Evolutionary conservation across 352 stramenopile species (phyloP), one percentile per base, ranked within the genome.

Genomic region (Globisporangium barbulae): DNA sequence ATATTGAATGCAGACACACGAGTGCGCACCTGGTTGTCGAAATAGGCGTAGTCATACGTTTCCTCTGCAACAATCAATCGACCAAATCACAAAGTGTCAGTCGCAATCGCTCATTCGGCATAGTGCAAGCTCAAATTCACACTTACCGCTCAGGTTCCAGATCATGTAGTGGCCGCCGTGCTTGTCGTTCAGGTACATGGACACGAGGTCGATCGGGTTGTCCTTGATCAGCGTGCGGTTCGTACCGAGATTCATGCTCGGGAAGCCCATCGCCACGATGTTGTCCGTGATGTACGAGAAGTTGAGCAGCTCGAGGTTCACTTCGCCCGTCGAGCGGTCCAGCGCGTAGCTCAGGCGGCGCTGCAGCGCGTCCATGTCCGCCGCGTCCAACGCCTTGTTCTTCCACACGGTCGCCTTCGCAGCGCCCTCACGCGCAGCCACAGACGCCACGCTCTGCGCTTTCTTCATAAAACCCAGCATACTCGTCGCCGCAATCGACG

Each of bases 121-220:
- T 33, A 35, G 17, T 52, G 53, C 31, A 31, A 31, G 45, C 1
- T 10, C 66, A 49, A 3, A 28, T 41, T 30, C 42, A 15, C 42
- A 42, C 58, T 45, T 66, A 89, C 80, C 81, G 63, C 88, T 98
- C 19, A 99, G 72, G 76, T 99, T 99, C 93, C 94, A 99, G 61
- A 99, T 97, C 93, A 99, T 98, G 74, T 97, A 99, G 64, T 97
- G 83, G n/a, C 93, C 93, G 13, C 74, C 74, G 67, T 99, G 97
- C 63, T 94, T 89, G 21, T 86, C 83, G 67, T 97, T 89, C n/a
- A 99, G 74, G 70, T 99, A 96, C 70, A 97, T 93, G 28, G 90
- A 81, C 19, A 99, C 89, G 35, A 95, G 65, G 49, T 97, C 88
- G 70, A 97, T 96, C 28, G 88, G 84, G 68, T 97, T 97, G 60